These are phyloP conservation scores for Phytophthora nicotianae DNA, from an alignment of 352 stramenopile species.

Conservation along the genomic window DNA sequence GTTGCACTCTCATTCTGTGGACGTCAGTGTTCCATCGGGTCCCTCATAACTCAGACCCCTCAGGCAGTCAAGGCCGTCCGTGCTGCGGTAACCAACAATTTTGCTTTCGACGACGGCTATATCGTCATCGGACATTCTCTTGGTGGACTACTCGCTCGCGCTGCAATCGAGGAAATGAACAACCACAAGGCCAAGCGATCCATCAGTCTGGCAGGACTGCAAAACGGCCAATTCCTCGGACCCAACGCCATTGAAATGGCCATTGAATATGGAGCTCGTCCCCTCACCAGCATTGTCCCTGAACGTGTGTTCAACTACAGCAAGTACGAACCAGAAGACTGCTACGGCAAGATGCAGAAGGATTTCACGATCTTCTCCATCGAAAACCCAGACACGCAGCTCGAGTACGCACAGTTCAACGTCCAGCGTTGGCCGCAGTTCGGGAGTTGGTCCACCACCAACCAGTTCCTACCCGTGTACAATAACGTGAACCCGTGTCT, in stretches of 20 bases:
- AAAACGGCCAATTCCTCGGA: constrained; percentile 7
- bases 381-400: constrained; percentile 6
- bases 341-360: constrained; percentile 11
- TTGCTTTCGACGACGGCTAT: constrained; percentile 7
- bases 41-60: not conserved
- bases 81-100: not conserved
- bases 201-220: constrained; percentile 4
- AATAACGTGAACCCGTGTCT: constrained; percentile 10
- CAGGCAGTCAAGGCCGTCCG: not conserved
- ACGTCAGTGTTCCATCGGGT: not conserved
- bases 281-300: constrained; percentile 7
- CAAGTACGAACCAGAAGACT: constrained; percentile 6
- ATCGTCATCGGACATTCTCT: constrained; percentile 6
- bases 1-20: constrained; percentile 1
- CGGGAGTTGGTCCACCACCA: constrained; percentile 5
- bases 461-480: not conserved
- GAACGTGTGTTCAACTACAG: constrained; percentile 11
- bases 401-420: constrained; percentile 7
- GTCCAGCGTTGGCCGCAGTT: constrained; percentile 7
- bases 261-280: not conserved
- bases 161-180: constrained; percentile 8
- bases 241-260: constrained; percentile 4
- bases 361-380: constrained; percentile 8
- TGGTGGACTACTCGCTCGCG: constrained; percentile 2
- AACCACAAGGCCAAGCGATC: constrained; percentile 12